A percentile compares a stretch with the other conserved stretches of the same genome.
Conservation (phyloP, 805 yeast genomes). For the Candida nanaspora region DNA sequence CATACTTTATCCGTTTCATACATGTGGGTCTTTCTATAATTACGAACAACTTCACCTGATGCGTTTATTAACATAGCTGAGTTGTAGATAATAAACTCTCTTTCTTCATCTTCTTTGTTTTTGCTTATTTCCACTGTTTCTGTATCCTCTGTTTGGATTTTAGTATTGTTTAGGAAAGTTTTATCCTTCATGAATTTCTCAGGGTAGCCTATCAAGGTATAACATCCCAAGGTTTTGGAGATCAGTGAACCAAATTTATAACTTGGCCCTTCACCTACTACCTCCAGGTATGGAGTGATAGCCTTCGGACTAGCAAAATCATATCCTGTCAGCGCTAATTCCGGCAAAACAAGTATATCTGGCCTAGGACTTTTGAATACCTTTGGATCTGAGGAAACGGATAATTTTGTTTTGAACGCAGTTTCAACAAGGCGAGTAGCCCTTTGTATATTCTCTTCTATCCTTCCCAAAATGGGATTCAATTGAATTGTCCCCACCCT, state of each 20-base stretch:
- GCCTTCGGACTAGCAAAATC: conserved; percentile 44
- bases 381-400: background rate
- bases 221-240: conserved; percentile 46
- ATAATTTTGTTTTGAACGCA: conserved; percentile 10
- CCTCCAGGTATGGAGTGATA: conserved; percentile 54
- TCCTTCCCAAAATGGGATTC: conserved; percentile 55
- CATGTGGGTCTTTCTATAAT: conserved; percentile 70
- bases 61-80: conserved; percentile 62
- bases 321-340: conserved; percentile 79
- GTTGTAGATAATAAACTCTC: conserved; percentile 43
- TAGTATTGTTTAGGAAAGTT: background rate
- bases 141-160: background rate
- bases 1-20: conserved; percentile 75
- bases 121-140: background rate
- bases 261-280: conserved; percentile 29
- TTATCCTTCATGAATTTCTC: conserved; percentile 32
- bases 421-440: conserved; percentile 35
- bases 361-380: conserved; percentile 35
- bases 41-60: conserved; percentile 48
- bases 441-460: conserved; percentile 44
- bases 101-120: background rate
- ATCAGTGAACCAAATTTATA: conserved; percentile 49
- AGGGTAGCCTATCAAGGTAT: conserved; percentile 79
- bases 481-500: conserved; percentile 62
- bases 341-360: conserved; percentile 77